Evolutionary conservation across 2,329 filamentous ascomycete species (phyloP).

Genomic region (Colletotrichum sansevieriae): DNA sequence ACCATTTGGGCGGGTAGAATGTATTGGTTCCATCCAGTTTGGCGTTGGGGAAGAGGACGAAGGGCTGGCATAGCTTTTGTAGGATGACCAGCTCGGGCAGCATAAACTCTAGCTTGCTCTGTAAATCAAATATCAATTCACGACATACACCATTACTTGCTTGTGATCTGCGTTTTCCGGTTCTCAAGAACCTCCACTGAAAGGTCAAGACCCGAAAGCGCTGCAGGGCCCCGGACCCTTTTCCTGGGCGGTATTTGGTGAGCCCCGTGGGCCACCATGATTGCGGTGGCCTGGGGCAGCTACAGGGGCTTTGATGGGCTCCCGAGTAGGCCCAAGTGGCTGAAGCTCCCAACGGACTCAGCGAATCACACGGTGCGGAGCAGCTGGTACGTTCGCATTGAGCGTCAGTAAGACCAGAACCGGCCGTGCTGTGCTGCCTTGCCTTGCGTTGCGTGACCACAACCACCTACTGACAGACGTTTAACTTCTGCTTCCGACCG

Average conservation of each 20-base stretch:
- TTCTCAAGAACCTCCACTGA: not conserved
- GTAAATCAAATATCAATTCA: conserved; percentile 28
- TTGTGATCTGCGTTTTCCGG: not conserved
- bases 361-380: conserved; percentile 37
- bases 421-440: conserved; percentile 30
- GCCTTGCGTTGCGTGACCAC: conserved; percentile 26
- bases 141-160: conserved; percentile 11
- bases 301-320: conserved; percentile 25
- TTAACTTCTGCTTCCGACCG: conserved; percentile 1
- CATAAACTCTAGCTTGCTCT: conserved; percentile 10
- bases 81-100: conserved; percentile 23
- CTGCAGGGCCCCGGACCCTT: not conserved
- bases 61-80: conserved; percentile 17
- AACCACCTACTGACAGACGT: conserved; percentile 35
- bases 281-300: not conserved
- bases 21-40: conserved; percentile 37
- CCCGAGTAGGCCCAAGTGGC: conserved; percentile 19
- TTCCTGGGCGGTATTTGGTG: not conserved
- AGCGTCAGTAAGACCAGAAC: conserved; percentile 30
- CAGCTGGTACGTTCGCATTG: conserved; percentile 27
- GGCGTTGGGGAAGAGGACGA: conserved; percentile 37
- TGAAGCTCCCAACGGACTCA: conserved; percentile 30
- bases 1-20: conserved; percentile 2
- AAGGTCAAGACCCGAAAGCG: not conserved
- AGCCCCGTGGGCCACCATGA: not conserved